Evolutionary conservation across 768 basidiomycete genomes (phyloP), one percentile per base, ranked within the genome.

Genomic region (Lactarius hengduanensis): DNA sequence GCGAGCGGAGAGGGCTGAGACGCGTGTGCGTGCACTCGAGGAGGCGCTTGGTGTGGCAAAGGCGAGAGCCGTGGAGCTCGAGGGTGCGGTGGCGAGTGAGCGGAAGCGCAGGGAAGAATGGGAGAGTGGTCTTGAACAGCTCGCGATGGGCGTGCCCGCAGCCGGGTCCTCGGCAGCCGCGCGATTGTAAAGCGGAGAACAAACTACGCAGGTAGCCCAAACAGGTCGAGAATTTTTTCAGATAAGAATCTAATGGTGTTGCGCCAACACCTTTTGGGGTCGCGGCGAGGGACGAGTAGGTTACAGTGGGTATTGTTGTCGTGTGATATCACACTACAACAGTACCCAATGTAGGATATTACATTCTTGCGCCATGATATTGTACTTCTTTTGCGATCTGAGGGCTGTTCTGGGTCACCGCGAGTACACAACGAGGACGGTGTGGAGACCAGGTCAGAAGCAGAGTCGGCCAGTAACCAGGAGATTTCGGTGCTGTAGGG

Each of bases 71-170:
- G 2, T 5, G 1, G 61, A 45, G 57, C 57, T 67, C 2, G 66
- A 63, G 57, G 41, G 20, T 1, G 32, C 4, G 0, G 50, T 67
- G 11, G 61, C 59, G 22, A 3, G 61, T 11, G 66, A 67, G 40
- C 32, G 41, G 61, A 53, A 26, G 32, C 1, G 57, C 3, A 34
- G 66, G 26, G 61, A 45, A 22, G 66, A 67, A 50, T 63, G 50
- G 61, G 66, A 63, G 61, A 30, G 47, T 2, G 57, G 66, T 3
- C 40, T 67, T 2, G 66, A 67, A 61, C 56, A 30, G 32, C 61
- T 67, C 57, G 65, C 61, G 43, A 57, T 61, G 34, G 60, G 60
- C 18, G 54, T 32, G 9, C 6, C 43, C 40, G 32, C 20, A 1
- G 1, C 55, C 28, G 55, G n/a, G 57, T 10, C 47, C 9, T 50